Evolutionary conservation across 805 yeast species (phyloP), one percentile per base, ranked within the genome.

Genomic region (Metschnikowia similis): DNA sequence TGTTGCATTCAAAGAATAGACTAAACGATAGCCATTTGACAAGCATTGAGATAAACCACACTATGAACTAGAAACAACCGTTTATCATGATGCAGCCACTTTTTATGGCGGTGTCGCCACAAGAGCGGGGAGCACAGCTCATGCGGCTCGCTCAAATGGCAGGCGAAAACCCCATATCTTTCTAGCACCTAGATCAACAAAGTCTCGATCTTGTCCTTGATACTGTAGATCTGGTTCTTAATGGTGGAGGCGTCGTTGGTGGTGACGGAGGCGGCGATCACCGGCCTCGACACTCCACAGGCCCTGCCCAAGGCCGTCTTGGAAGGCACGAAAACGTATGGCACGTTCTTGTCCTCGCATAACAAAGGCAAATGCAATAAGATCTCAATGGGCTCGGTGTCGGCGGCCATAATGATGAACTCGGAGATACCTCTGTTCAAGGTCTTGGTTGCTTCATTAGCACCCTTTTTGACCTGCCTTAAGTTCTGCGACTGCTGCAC

Each of bases 281-380:
- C 99, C 60, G 98, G 97, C 83, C 99, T 88, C 50, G 98, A 89
- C 57, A 94, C 99, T 79, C 99, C 99, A 80, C 99, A 94, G 66
- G 99, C 98, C 81, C 99, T 89, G 74, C 99, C 99, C 65, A 94
- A 81, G 57, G 99, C 99, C 67, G 94, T 84, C 82, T 94, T 92
- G 63, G 97, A 90, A 61, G 99, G 97, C 60, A 94, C 98, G 62
- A 94, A 94, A 58, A 94, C 98, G 80, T 94, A 94, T 57, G 99
- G 97, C 61, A 94, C 99, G 80, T 94, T 94, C 83, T 94, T 94
- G 78, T 94, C 99, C 79, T 94, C 99, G 76, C 99, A 94, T 65
- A 94, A 81, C 65, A 94, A 82, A 46, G 99, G 99, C 72, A 94
- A 82, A 72, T 94, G 99, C 75, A 94, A 83, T 68, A 94, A 84